phyloP scores from a whole-genome alignment of 1,284 basidiomycete genomes.

The Ustilago crameri region DNA sequence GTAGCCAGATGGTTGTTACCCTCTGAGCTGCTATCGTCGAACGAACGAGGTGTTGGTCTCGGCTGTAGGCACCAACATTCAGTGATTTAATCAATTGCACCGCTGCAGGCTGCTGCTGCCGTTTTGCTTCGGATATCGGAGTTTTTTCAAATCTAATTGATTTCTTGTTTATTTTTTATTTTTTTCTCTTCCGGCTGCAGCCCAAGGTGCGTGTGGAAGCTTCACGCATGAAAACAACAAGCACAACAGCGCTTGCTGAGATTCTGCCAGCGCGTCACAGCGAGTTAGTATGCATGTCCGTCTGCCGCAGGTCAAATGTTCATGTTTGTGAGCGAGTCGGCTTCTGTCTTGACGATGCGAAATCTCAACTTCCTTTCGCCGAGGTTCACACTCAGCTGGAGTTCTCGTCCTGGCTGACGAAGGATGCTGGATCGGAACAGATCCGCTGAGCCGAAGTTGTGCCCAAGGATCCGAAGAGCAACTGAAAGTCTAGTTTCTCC shows the following conservation, averaged over 20 bases:
- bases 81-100: too few relatives aligned
- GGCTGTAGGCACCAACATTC: conserved; percentile 3
- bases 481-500: too few relatives aligned
- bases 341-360: too few relatives aligned
- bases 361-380: too few relatives aligned
- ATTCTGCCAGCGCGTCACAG: conserved; percentile 10
- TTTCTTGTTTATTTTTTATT: neutral
- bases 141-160: neutral
- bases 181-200: conserved; percentile 5
- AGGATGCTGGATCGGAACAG: too few relatives aligned
- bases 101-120: neutral
- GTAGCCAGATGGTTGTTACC: too few relatives aligned
- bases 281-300: neutral
- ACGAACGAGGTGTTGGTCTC: conserved; percentile 17
- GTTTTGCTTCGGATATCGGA: conserved; percentile 16
- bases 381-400: too few relatives aligned
- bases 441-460: too few relatives aligned
- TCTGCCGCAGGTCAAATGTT: neutral
- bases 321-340: too few relatives aligned
- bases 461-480: too few relatives aligned
- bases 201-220: too few relatives aligned
- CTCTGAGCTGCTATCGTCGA: neutral
- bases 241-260: neutral
- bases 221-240: neutral
- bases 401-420: neutral